These are phyloP conservation scores for Xylariaceae sp. DNA, from an alignment of 2,329 filamentous ascomycete genomes.

Conservation along the genomic window DNA sequence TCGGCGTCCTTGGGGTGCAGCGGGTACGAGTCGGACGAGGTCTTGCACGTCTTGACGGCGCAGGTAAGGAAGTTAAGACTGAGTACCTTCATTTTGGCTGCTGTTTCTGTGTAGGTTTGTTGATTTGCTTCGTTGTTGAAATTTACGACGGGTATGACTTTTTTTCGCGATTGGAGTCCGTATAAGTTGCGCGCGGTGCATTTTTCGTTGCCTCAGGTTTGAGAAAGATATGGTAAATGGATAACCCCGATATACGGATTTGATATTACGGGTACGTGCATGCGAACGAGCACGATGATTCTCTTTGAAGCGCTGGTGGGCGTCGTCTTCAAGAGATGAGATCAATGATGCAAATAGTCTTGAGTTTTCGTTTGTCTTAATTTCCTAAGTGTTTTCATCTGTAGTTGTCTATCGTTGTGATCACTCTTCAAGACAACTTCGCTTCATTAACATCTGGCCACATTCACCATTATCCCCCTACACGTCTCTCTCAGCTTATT, in stretches of 20 bases:
- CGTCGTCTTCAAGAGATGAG: too few relatives aligned
- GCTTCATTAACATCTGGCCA: too few relatives aligned
- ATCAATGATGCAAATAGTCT: too few relatives aligned
- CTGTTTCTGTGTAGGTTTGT: not conserved
- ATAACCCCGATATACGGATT: not conserved
- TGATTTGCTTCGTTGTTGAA: not conserved
- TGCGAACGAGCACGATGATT: not conserved
- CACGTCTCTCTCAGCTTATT: slow-evolving; percentile 12
- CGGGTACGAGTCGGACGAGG: slow-evolving; percentile 72
- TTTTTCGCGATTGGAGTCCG: not conserved
- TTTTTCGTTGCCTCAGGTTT: slow-evolving; percentile 6
- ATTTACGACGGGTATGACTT: not conserved
- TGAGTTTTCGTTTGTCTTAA: too few relatives aligned
- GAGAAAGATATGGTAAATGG: not conserved
- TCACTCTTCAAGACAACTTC: too few relatives aligned
- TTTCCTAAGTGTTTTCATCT: too few relatives aligned
- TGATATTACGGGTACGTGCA: not conserved
- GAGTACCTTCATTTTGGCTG: slow-evolving; percentile 76
- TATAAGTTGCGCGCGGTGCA: not conserved
- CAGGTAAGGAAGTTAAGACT: slow-evolving; percentile 96
- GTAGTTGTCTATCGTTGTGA: too few relatives aligned
- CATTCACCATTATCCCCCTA: not conserved
- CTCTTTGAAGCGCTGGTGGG: too few relatives aligned
- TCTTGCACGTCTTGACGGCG: slow-evolving; percentile 92
- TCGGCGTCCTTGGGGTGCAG: slow-evolving; percentile 90